Evolutionary conservation across 495 filamentous ascomycete species (phyloP).

Genomic region (Xylona heveae): DNA sequence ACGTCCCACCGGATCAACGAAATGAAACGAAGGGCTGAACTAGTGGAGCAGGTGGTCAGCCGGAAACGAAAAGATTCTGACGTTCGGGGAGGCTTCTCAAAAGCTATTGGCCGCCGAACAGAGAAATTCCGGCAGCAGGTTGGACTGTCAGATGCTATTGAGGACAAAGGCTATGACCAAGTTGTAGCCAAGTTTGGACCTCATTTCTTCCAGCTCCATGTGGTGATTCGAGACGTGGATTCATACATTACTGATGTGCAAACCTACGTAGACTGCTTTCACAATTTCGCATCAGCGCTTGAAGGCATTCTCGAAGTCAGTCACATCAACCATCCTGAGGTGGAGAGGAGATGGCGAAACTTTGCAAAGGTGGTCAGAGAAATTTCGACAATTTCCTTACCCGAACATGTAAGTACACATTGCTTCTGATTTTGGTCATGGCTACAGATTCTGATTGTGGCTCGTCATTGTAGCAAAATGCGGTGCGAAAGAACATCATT

Average conservation of each 20-base stretch:
- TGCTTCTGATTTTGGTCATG: too few species aligned
- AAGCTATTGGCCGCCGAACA: slow-evolving; percentile 68
- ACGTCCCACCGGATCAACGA: slow-evolving; percentile 77
- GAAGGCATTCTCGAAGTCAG: slow-evolving; percentile 38
- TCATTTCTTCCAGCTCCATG: slow-evolving; percentile 72
- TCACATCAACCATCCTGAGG: slow-evolving; percentile 46
- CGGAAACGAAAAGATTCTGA: slow-evolving; percentile 82
- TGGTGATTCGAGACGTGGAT: slow-evolving; percentile 77
- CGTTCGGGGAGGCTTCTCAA: slow-evolving; percentile 58
- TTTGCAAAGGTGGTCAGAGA: slow-evolving; percentile 67
- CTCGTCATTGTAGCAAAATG: slow-evolving; percentile 4
- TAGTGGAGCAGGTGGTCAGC: slow-evolving; percentile 69
- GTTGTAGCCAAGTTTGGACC: slow-evolving; percentile 63
- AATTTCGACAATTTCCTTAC: slow-evolving; percentile 51
- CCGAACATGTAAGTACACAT: slow-evolving; percentile 56
- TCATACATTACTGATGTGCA: slow-evolving; percentile 57
- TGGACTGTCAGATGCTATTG: slow-evolving; percentile 39
- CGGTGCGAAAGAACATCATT: slow-evolving; percentile 58
- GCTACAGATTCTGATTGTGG: too few species aligned
- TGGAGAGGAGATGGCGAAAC: slow-evolving; percentile 79
- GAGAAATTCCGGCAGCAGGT: slow-evolving; percentile 56
- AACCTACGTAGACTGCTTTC: slow-evolving; percentile 48
- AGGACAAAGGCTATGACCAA: slow-evolving; percentile 60
- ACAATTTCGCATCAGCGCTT: slow-evolving; percentile 45
- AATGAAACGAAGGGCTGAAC: slow-evolving; percentile 72